Percentiles rank a stretch among this genome's conserved stretches.
Conservation (phyloP, 2,329 filamentous ascomycete species). For the Venturia pyrina region DNA sequence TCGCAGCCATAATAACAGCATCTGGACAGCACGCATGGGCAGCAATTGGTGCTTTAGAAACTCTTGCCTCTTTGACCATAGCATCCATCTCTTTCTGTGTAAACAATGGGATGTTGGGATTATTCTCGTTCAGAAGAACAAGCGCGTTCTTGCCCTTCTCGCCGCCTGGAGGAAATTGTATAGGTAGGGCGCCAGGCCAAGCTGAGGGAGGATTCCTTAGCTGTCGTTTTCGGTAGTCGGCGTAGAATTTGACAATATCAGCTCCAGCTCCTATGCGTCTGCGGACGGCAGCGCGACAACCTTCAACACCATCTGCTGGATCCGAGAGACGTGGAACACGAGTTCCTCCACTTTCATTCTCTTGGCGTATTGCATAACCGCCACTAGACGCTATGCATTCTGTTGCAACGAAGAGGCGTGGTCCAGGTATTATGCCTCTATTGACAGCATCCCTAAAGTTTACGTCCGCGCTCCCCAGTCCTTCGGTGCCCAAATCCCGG, state of each 20-base stretch:
- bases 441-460: conserved; percentile 45
- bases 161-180: conserved; percentile 9
- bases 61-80: conserved; percentile 21
- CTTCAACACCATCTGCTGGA: conserved; percentile 38
- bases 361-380: conserved; percentile 40
- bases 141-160: not conserved
- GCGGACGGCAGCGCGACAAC: conserved; percentile 25
- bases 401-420: conserved; percentile 46
- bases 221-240: conserved; percentile 22
- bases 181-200: conserved; percentile 19
- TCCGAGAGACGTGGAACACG: conserved; percentile 31
- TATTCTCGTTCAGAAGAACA: not conserved
- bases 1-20: conserved; percentile 22
- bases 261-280: conserved; percentile 23
- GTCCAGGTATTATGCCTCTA: conserved; percentile 43
- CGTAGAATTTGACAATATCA: conserved; percentile 26
- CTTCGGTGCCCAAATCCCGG: conserved; percentile 33
- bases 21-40: conserved; percentile 21
- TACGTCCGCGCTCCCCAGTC: conserved; percentile 40
- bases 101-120: conserved; percentile 14
- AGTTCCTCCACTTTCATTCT: conserved; percentile 30
- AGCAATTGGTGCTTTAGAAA: conserved; percentile 20
- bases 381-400: conserved; percentile 40
- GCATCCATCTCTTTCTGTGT: conserved; percentile 18
- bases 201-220: conserved; percentile 19